A percentile compares a stretch with the other conserved stretches of the same genome.
Evolutionary conservation across 2,329 filamentous ascomycete genomes (phyloP).

Genomic region (Elsinoe australis): DNA sequence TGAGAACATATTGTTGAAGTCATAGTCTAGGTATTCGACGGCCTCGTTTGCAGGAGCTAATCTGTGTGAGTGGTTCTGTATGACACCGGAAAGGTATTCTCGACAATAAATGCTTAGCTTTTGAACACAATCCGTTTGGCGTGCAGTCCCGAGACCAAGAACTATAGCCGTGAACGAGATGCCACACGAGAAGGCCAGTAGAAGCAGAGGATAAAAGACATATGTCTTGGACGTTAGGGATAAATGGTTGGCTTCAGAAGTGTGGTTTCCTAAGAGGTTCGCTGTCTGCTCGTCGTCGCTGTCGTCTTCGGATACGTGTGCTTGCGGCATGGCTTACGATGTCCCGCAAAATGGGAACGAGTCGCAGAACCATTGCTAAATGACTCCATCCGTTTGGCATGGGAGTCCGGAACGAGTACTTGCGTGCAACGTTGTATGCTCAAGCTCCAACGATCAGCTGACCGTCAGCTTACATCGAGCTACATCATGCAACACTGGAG

Average conservation of each 20-base stretch:
- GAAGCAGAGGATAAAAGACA: too few relatives aligned
- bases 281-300: too few relatives aligned
- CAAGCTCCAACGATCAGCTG: conserved; percentile 6
- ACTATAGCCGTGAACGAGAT: not conserved
- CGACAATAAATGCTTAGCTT: conserved; percentile 3
- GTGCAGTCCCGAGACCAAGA: not conserved
- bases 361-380: too few relatives aligned
- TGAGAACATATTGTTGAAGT: conserved; percentile 19
- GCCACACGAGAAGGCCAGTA: not conserved
- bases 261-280: too few relatives aligned
- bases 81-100: not conserved
- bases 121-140: not conserved
- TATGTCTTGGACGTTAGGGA: too few relatives aligned
- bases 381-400: too few relatives aligned
- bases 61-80: not conserved
- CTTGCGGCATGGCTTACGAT: too few relatives aligned
- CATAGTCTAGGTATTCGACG: conserved; percentile 18
- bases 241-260: not conserved
- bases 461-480: not conserved
- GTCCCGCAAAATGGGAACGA: too few relatives aligned
- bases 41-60: conserved; percentile 16
- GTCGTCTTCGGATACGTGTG: too few relatives aligned
- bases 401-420: too few relatives aligned
- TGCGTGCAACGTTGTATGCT: too few relatives aligned
- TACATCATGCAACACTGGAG: not conserved